These are phyloP conservation scores for Mediolabrus comicus DNA, from an alignment of 108 stramenopile genomes.

Conservation along the genomic window DNA sequence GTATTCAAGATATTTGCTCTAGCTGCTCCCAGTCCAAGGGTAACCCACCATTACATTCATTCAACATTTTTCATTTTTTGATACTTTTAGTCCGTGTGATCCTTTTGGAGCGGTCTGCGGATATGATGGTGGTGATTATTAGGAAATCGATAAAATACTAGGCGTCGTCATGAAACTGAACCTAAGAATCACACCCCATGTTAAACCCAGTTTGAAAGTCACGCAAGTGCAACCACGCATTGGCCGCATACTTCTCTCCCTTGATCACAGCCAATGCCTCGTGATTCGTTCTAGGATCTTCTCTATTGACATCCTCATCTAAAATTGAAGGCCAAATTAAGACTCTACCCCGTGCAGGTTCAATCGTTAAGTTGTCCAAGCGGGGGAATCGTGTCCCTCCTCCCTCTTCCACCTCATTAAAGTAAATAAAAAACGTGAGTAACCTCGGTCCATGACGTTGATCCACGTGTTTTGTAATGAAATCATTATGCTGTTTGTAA, in stretches of 20 bases:
- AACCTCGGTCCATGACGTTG: slow-evolving; percentile 60
- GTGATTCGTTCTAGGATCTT: slow-evolving; percentile 53
- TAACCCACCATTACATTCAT: no score
- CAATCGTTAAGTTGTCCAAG: slow-evolving; percentile 33
- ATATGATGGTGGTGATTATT: slow-evolving; percentile 6
- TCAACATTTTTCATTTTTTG: no score
- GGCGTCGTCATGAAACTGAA: neutral
- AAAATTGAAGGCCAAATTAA: slow-evolving; percentile 55
- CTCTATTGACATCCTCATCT: slow-evolving; percentile 33
- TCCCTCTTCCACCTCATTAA: slow-evolving; percentile 64
- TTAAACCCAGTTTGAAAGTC: slow-evolving; percentile 44
- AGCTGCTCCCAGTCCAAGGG: no score
- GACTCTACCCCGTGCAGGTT: slow-evolving; percentile 43
- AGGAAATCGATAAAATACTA: neutral
- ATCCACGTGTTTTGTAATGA: slow-evolving; percentile 42
- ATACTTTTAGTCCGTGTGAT: neutral
- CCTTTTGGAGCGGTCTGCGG: slow-evolving; percentile 2
- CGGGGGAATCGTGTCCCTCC: slow-evolving; percentile 53
- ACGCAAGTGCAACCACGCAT: slow-evolving; percentile 53
- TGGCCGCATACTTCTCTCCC: slow-evolving; percentile 61
- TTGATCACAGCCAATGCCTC: slow-evolving; percentile 52
- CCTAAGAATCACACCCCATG: slow-evolving; percentile 31
- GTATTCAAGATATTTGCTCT: no score
- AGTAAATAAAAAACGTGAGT: slow-evolving; percentile 66
- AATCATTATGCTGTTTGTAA: slow-evolving; percentile 69